Evolutionary conservation across 2,329 filamentous ascomycete genomes (phyloP).

Genomic region (Tolypocladium ovalisporum): DNA sequence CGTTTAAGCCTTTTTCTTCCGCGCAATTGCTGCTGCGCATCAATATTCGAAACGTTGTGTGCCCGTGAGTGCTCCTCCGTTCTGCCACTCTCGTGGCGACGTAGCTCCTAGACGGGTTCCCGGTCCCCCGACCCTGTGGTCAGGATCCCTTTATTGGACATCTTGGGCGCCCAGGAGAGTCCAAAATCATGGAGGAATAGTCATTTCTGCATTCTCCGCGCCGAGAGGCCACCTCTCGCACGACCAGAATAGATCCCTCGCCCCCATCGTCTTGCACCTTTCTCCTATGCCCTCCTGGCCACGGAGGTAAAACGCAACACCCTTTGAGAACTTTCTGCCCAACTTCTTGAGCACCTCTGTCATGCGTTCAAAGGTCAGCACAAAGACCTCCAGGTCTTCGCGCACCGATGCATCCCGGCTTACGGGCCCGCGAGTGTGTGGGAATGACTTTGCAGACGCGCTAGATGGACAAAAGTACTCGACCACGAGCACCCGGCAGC

Average conservation of each 20-base stretch:
- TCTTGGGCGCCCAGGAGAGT: background rate
- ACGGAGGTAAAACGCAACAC: constrained; percentile 9
- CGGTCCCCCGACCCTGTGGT: too few species aligned
- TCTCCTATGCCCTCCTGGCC: constrained; percentile 4
- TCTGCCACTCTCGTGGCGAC: background rate
- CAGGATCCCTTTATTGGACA: background rate
- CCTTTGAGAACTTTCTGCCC: constrained; percentile 11
- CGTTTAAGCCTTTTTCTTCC: too few species aligned
- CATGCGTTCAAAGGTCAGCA: constrained; percentile 6
- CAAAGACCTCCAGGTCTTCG: constrained; percentile 11
- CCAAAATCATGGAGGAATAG: background rate
- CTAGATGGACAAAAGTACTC: constrained; percentile 9
- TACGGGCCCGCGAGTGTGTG: background rate
- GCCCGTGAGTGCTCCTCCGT: background rate
- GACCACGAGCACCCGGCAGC: constrained; percentile 7
- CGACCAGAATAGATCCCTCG: constrained; percentile 6
- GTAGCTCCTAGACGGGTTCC: background rate
- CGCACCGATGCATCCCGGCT: constrained; percentile 7
- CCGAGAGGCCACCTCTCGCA: constrained; percentile 10
- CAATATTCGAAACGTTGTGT: too few species aligned
- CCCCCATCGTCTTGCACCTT: constrained; percentile 7
- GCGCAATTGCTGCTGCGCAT: too few species aligned
- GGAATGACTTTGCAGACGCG: background rate
- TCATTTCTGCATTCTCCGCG: background rate
- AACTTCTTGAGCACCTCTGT: constrained; percentile 6